These are phyloP conservation scores for Kwoniella newhampshirensis DNA, from an alignment of 768 basidiomycete genomes.

Conservation along the genomic window DNA sequence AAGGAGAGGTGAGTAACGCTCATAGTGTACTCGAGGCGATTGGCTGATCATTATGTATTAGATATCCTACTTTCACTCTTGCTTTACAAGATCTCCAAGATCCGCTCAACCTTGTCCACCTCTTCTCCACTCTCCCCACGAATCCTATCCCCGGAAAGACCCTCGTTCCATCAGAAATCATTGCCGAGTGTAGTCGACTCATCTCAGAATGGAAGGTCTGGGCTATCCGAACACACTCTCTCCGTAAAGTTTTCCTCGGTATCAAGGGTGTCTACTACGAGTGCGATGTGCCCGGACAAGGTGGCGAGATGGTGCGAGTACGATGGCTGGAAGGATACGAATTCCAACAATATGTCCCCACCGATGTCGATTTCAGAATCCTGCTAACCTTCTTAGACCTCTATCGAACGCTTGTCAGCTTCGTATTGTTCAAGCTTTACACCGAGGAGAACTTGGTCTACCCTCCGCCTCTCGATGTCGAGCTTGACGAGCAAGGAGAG, in stretches of 20 bases:
- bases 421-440: slow-evolving; percentile 97
- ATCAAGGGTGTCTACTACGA: slow-evolving; percentile 99
- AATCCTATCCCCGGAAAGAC: slow-evolving; percentile 59
- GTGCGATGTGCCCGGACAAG: slow-evolving; percentile 71
- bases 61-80: slow-evolving; percentile 95
- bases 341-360: slow-evolving; percentile 91
- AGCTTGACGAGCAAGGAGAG: slow-evolving; percentile 80
- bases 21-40: background rate
- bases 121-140: slow-evolving; percentile 90
- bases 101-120: slow-evolving; percentile 87
- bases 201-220: slow-evolving; percentile 86
- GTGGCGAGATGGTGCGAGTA: slow-evolving; percentile 76
- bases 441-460: slow-evolving; percentile 89
- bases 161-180: slow-evolving; percentile 69
- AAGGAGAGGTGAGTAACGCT: slow-evolving; percentile 80
- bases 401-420: slow-evolving; percentile 93
- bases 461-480: slow-evolving; percentile 83
- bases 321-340: slow-evolving; percentile 93
- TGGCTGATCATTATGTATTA: no score
- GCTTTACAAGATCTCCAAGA: slow-evolving; percentile 96
- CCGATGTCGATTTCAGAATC: slow-evolving; percentile 94
- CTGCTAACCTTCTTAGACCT: slow-evolving; percentile 97
- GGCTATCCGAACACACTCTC: slow-evolving; percentile 77
- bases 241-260: slow-evolving; percentile 89
- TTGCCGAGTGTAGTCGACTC: slow-evolving; percentile 85